These are phyloP conservation scores for Phylloporus rhodoxanthus DNA, from an alignment of 768 basidiomycete genomes.

Conservation along the genomic window DNA sequence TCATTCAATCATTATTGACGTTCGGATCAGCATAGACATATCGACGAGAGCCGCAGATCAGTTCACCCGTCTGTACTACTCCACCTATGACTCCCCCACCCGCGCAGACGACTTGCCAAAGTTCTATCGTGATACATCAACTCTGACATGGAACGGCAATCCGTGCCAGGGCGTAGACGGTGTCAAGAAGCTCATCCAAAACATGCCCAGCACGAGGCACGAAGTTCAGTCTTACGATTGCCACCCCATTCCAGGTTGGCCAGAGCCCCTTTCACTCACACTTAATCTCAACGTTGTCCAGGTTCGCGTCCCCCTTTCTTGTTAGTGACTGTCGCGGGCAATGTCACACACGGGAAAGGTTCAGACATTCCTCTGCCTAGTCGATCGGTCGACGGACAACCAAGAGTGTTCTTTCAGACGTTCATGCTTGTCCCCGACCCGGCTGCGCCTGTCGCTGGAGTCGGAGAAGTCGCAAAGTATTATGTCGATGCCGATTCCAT, in stretches of 20 bases:
- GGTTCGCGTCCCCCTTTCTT: constrained; percentile 76
- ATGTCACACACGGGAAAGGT: constrained; percentile 63
- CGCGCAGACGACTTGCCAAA: constrained; percentile 71
- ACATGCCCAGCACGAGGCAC: constrained; percentile 76
- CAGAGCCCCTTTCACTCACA: constrained; percentile 3
- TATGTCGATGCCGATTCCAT: constrained; percentile 74
- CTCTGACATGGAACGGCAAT: constrained; percentile 81
- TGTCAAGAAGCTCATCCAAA: constrained; percentile 56
- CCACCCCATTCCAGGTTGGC: constrained; percentile 77
- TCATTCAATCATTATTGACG: constrained; percentile 7
- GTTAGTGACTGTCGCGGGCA: constrained; percentile 74
- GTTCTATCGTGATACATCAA: constrained; percentile 73
- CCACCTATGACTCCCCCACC: constrained; percentile 74
- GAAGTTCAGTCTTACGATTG: constrained; percentile 87
- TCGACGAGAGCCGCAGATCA: constrained; percentile 78
- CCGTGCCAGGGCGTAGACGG: constrained; percentile 70
- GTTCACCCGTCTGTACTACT: constrained; percentile 78
- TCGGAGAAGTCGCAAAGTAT: constrained; percentile 75
- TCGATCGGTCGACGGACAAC: constrained; percentile 64
- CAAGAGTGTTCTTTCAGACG: constrained; percentile 82
- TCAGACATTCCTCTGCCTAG: constrained; percentile 51
- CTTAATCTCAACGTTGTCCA: constrained; percentile 26
- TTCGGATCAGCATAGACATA: constrained; percentile 65
- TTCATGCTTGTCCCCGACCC: constrained; percentile 81
- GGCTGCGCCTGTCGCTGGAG: constrained; percentile 53